These are phyloP conservation scores for Phytophthora brassicae DNA, from an alignment of 352 stramenopile genomes.

Conservation along the genomic window DNA sequence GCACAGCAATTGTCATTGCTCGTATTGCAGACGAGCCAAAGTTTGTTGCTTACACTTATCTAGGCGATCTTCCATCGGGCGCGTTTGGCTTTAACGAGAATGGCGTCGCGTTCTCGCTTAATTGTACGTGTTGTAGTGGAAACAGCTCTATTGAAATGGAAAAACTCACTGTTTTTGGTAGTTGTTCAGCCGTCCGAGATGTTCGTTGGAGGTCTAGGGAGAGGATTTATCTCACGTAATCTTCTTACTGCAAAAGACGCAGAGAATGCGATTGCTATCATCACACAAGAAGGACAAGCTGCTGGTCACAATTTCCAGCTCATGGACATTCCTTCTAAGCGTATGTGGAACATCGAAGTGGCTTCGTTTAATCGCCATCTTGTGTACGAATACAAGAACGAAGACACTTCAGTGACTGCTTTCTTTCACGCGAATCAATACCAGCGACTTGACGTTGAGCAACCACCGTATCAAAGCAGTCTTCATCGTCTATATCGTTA, in stretches of 20 bases:
- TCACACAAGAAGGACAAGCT: conserved; percentile 51
- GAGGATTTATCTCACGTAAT: conserved; percentile 73
- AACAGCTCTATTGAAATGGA: too few relatives aligned
- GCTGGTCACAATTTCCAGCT: conserved; percentile 80
- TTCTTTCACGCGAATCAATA: conserved; percentile 84
- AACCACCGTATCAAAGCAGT: conserved; percentile 70
- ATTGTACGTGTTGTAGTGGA: conserved; percentile 47
- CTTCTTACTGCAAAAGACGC: conserved; percentile 45
- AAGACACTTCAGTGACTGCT: conserved; percentile 23
- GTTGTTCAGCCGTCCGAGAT: conserved; percentile 68
- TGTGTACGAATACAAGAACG: conserved; percentile 40
- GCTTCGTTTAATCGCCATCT: conserved; percentile 59
- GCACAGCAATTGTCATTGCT: conserved; percentile 64
- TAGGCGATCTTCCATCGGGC: conserved; percentile 68
- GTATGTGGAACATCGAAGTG: conserved; percentile 73
- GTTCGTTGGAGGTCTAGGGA: conserved; percentile 56
- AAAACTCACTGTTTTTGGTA: conserved; percentile 24
- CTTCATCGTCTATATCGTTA: conserved; percentile 66
- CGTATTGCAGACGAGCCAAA: conserved; percentile 48
- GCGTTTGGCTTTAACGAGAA: conserved; percentile 75
- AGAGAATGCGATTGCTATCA: conserved; percentile 54
- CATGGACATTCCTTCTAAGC: conserved; percentile 49
- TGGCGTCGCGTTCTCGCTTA: conserved; percentile 74
- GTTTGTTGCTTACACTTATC: conserved; percentile 77
- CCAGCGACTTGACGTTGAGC: conserved; percentile 56